These are phyloP conservation scores for Oryza nivara DNA, from an alignment of 176 grass and related monocot species.

Conservation along the genomic window DNA sequence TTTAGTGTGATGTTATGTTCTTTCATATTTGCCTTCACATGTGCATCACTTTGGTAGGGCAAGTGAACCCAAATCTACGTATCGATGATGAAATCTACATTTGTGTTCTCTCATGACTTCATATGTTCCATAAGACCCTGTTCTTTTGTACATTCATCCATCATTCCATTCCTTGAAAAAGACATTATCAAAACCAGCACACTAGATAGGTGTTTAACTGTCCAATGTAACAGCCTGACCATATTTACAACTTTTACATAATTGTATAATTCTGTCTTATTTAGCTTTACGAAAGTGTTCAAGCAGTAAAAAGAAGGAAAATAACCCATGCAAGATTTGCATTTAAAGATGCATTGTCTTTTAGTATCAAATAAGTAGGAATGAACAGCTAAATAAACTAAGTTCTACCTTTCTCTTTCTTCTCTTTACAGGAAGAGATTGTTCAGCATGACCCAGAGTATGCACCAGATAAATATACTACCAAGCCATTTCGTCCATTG, in stretches of 20 bases:
- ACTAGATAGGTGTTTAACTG: too few species aligned
- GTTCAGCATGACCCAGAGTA: constrained; percentile 47
- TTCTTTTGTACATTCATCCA: too few species aligned
- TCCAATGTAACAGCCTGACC: background rate
- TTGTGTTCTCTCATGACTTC: background rate
- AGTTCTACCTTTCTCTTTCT: background rate
- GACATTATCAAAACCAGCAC: too few species aligned
- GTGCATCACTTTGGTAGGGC: background rate
- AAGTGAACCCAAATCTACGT: constrained; percentile 8
- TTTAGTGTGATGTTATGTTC: constrained; percentile 10
- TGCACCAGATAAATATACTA: constrained; percentile 44
- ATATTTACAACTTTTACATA: constrained; percentile 7
- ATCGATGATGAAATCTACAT: background rate
- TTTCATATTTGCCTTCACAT: background rate
- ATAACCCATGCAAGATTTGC: background rate
- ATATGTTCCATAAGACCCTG: background rate
- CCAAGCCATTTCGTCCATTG: constrained; percentile 58
- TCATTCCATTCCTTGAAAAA: too few species aligned
- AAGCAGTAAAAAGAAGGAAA: constrained; percentile 35
- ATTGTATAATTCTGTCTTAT: constrained; percentile 10
- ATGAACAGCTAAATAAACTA: background rate
- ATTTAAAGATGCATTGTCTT: constrained; percentile 14
- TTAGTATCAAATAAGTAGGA: background rate
- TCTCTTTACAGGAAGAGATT: constrained; percentile 84
- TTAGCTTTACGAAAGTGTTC: constrained; percentile 13